Evolutionary conservation across 805 yeast genomes (phyloP), one percentile per base, ranked within the genome.

Genomic region (Suhomyces pyralidae): DNA sequence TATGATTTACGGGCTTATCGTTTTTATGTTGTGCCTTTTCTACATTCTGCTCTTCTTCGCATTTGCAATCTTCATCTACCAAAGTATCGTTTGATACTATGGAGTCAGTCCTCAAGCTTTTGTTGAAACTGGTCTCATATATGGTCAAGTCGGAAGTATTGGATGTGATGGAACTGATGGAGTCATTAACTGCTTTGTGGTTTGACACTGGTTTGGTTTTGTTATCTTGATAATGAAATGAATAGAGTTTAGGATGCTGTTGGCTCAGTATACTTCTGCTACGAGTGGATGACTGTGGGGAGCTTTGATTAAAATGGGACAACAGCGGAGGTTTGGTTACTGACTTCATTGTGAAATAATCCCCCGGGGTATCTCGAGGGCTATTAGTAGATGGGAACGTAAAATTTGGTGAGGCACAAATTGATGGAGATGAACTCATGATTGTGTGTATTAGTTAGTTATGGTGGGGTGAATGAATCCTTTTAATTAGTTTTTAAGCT

Each of bases 41-140:
- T 7, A 12, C 28, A n/a, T 17, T 28, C 17, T 20, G 12, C 24
- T 46, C 36, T 14, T 36, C 40, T 9, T 38, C 42, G 24, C 42
- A 19, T 19, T 38, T 38, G 22, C 9, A 5, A 19, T 30, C 51
- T 3, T 61, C 69, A n/a, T 68, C 71, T 14, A 69, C 70, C 40
- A 70, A 54, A 3, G 74, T 70, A 14, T 69, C 73, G 1, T 69
- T 63, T n/a, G 73, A 68, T 9, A 56, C 30, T 20, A 59, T 55
- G 30, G 59, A 57, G 32, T 57, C 64, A 34, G 55, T 63, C 49
- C 62, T 48, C 26, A 52, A 50, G 7, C 51, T 48, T 28, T 50
- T 42, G 36, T 50, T 50, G 40, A 20, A 46, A 40, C 40, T 15
- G 53, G 40, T 40, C 19, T 58, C 60, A 45, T 51, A 58, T n/a